Evolutionary conservation across 129 eudicot species (phyloP).

Genomic region (Flaveria linearis): DNA sequence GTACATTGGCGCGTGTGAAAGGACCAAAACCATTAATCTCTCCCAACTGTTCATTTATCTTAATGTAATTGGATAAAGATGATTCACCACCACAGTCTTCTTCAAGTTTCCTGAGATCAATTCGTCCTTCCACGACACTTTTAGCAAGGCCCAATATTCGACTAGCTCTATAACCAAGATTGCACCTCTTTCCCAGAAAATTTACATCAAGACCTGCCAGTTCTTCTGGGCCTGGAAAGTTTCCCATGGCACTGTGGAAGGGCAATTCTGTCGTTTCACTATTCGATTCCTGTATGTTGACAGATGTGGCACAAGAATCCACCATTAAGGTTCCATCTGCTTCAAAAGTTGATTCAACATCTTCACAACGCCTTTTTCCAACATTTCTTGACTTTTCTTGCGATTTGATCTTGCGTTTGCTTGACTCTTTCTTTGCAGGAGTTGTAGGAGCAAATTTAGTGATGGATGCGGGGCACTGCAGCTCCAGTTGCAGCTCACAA

Average conservation of each 20-base stretch:
- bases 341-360: constrained; percentile 21
- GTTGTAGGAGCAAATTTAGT: constrained; percentile 55
- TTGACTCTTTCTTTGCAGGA: constrained; percentile 60
- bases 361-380: constrained; percentile 22
- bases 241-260: constrained; percentile 38
- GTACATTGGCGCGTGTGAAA: constrained; percentile 80
- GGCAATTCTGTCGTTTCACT: constrained; percentile 25
- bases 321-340: constrained; percentile 23
- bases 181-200: constrained; percentile 62
- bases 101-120: constrained; percentile 64
- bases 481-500: constrained; percentile 81
- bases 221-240: constrained; percentile 78
- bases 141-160: constrained; percentile 80
- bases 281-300: background rate
- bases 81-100: constrained; percentile 34
- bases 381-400: constrained; percentile 22
- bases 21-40: constrained; percentile 84
- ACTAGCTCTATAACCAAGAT: constrained; percentile 84
- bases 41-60: constrained; percentile 60
- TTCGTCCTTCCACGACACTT: constrained; percentile 61
- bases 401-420: constrained; percentile 34
- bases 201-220: constrained; percentile 60
- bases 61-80: constrained; percentile 57
- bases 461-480: constrained; percentile 29
- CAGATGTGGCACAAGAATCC: constrained; percentile 24